phyloP scores from a whole-genome alignment of 305 asterid genomes.

The Fraxinus sp. region DNA sequence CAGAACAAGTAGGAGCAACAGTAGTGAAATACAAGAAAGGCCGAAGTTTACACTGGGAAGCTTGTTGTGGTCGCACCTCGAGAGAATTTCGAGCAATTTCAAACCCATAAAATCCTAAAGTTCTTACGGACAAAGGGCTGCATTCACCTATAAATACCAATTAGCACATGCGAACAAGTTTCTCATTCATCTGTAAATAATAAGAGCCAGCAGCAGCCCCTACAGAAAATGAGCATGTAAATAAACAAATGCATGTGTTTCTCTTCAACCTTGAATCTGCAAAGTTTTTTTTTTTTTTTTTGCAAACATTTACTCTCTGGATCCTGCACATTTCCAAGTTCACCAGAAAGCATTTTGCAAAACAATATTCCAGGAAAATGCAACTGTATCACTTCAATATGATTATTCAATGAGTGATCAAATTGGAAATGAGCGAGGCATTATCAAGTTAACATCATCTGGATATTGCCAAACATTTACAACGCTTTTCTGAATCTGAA shows the following conservation, averaged over 20 bases:
- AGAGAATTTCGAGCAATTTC: constrained; percentile 61
- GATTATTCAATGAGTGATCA: neutral
- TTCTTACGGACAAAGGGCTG: neutral
- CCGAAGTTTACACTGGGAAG: constrained; percentile 56
- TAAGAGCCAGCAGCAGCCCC: constrained; percentile 1
- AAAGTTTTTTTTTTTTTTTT: neutral
- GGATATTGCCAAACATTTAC: neutral
- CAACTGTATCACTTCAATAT: neutral
- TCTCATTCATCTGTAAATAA: constrained; percentile 23
- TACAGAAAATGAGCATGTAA: neutral
- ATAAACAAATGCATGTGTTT: neutral
- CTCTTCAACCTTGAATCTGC: neutral
- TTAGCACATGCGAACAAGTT: neutral
- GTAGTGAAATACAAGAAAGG: constrained; percentile 28
- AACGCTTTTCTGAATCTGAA: neutral
- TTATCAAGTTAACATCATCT: neutral
- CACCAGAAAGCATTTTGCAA: neutral
- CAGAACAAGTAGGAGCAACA: constrained; percentile 25
- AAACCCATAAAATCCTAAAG: constrained; percentile 49
- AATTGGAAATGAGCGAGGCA: neutral
- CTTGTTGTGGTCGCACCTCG: constrained; percentile 74
- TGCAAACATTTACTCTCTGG: neutral
- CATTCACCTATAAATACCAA: neutral
- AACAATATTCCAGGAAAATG: neutral
- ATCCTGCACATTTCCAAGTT: neutral